Percentiles rank a stretch among this genome's conserved stretches.
Evolutionary conservation across 371 early-diverging fungal species (phyloP).

Genomic region (Blastocladiella emersonii): DNA sequence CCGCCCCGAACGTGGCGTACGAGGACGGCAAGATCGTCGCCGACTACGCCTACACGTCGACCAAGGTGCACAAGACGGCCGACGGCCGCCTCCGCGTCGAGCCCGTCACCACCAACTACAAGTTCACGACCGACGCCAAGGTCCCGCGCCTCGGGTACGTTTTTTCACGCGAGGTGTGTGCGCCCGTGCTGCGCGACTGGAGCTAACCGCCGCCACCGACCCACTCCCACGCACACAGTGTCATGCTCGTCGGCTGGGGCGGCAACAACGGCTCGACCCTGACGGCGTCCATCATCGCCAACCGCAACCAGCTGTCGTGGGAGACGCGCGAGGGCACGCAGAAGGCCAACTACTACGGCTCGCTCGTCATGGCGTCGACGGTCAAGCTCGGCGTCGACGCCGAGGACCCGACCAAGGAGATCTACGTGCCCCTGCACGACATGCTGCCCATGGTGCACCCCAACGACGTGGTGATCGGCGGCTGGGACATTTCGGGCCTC

Average conservation of each 20-base stretch:
- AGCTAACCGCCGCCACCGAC: slow-evolving; percentile 1
- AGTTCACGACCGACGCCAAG: slow-evolving; percentile 69
- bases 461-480: slow-evolving; percentile 86
- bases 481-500: slow-evolving; percentile 86
- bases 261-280: slow-evolving; percentile 97
- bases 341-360: slow-evolving; percentile 88
- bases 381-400: slow-evolving; percentile 67
- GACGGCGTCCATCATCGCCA: slow-evolving; percentile 87
- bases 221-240: slow-evolving; percentile 28
- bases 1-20: slow-evolving; percentile 75
- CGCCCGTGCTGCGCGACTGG: background rate
- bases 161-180: slow-evolving; percentile 2
- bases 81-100: slow-evolving; percentile 49
- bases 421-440: slow-evolving; percentile 74
- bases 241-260: slow-evolving; percentile 97
- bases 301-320: slow-evolving; percentile 74
- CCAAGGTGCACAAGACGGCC: slow-evolving; percentile 4
- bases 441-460: slow-evolving; percentile 92
- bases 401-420: slow-evolving; percentile 61
- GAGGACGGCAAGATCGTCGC: slow-evolving; percentile 34
- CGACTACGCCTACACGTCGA: background rate
- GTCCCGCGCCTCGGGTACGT: slow-evolving; percentile 67
- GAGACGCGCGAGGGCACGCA: slow-evolving; percentile 83
- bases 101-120: slow-evolving; percentile 72
- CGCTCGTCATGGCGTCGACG: slow-evolving; percentile 87